These are phyloP conservation scores for Quercus alba DNA, from an alignment of 306 rosid species.

Conservation along the genomic window DNA sequence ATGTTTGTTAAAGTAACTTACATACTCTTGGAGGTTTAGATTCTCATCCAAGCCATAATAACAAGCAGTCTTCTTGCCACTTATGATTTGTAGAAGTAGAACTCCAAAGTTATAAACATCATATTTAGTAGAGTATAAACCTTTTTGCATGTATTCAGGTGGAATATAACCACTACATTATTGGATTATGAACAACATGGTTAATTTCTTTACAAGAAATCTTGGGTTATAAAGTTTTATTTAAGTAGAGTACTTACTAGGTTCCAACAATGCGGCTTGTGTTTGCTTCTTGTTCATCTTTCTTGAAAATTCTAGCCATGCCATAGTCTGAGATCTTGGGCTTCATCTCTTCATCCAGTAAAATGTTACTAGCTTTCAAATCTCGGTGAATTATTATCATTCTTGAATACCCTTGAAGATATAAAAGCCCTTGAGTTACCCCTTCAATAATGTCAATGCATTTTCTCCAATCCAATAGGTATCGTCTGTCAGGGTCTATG, in stretches of 20 bases:
- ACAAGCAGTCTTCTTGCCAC: slow-evolving; percentile 43
- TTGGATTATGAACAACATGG: neutral
- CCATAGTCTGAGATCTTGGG: slow-evolving; percentile 67
- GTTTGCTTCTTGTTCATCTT: slow-evolving; percentile 59
- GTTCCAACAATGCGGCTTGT: slow-evolving; percentile 61
- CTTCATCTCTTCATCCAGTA: slow-evolving; percentile 46
- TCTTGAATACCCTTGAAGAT: slow-evolving; percentile 67
- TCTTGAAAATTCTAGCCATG: slow-evolving; percentile 54
- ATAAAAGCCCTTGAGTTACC: slow-evolving; percentile 61
- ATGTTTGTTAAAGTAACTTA: slow-evolving; percentile 18
- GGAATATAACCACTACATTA: slow-evolving; percentile 49
- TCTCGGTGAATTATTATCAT: slow-evolving; percentile 62
- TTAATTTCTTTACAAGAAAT: neutral
- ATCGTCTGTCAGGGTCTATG: slow-evolving; percentile 36
- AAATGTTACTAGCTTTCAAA: slow-evolving; percentile 59
- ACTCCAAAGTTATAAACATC: slow-evolving; percentile 42
- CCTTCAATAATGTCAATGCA: slow-evolving; percentile 57
- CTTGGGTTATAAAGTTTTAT: neutral
- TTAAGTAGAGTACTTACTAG: slow-evolving; percentile 34
- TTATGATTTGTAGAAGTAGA: slow-evolving; percentile 57
- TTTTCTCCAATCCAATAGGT: slow-evolving; percentile 42
- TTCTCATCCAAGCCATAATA: slow-evolving; percentile 40
- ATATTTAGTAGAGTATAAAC: slow-evolving; percentile 54
- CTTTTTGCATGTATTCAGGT: slow-evolving; percentile 49
- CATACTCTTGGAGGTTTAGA: slow-evolving; percentile 49